Percentiles rank a stretch among this genome's conserved stretches.
These are phyloP conservation scores for Artomyces pyxidatus DNA, from an alignment of 768 basidiomycete species.

Conservation along the genomic window DNA sequence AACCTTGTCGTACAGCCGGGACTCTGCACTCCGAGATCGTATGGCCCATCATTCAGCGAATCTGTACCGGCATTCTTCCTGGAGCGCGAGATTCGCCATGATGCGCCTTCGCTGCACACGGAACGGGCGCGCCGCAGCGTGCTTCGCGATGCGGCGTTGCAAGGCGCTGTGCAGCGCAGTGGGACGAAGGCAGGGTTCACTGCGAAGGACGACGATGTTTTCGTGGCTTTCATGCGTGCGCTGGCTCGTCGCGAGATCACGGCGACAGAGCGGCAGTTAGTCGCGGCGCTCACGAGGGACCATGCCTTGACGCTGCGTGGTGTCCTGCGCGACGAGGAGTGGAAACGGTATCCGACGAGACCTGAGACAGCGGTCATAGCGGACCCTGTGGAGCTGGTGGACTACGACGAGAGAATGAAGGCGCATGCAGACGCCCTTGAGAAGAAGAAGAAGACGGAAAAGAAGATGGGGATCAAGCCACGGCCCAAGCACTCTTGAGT, in stretches of 20 bases:
- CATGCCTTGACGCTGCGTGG: background rate
- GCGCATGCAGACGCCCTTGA: background rate
- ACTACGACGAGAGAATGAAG: background rate
- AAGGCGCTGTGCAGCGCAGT: background rate
- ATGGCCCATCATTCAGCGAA: background rate
- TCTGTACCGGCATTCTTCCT: background rate
- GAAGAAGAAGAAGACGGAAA: background rate
- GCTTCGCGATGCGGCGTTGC: background rate
- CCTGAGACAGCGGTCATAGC: background rate
- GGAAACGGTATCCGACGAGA: background rate
- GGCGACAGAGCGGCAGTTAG: background rate
- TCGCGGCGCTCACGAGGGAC: background rate
- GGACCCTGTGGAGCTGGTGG: background rate
- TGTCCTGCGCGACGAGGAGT: background rate
- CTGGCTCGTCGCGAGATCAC: background rate
- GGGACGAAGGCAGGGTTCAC: background rate
- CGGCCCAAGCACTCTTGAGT: background rate
- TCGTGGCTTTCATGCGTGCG: background rate
- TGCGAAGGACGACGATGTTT: background rate
- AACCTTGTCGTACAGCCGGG: conserved; percentile 14
- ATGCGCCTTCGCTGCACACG: background rate
- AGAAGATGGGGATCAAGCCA: background rate
- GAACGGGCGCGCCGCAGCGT: background rate
- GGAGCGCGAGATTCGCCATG: background rate
- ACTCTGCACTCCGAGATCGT: background rate